Percentiles rank a stretch among this genome's conserved stretches.
Conservation (phyloP, 2,329 filamentous ascomycete species). For the Aspergillus oerlinghausenensis region DNA sequence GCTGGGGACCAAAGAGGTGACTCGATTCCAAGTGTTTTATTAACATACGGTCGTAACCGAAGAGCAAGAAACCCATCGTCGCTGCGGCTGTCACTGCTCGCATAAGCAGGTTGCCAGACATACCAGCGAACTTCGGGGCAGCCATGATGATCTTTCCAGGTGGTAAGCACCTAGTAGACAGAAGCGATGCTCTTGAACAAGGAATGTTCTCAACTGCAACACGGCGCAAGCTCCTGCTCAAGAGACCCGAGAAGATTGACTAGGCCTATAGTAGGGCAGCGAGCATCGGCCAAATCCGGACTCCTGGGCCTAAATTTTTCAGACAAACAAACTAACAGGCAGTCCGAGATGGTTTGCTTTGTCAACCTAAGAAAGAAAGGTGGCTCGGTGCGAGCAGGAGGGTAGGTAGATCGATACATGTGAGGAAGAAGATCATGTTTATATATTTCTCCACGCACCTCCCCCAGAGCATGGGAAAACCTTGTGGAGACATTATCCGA, state of each 20-base stretch:
- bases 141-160: neutral
- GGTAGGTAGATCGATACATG: neutral
- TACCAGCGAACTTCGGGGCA: neutral
- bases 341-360: too few relatives aligned
- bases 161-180: neutral
- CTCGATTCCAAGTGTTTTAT: neutral
- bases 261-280: too few relatives aligned
- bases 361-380: too few relatives aligned
- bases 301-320: too few relatives aligned
- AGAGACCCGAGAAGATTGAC: too few relatives aligned
- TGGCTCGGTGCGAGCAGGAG: too few relatives aligned
- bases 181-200: too few relatives aligned
- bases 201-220: too few relatives aligned
- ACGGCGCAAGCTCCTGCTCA: too few relatives aligned
- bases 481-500: neutral
- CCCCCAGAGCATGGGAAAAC: neutral
- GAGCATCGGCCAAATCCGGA: too few relatives aligned
- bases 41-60: slow-evolving; percentile 51
- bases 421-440: neutral
- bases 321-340: too few relatives aligned
- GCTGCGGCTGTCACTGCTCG: slow-evolving; percentile 56
- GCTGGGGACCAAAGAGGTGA: neutral
- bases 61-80: slow-evolving; percentile 60
- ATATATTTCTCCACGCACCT: neutral
- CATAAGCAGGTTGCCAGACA: neutral